Evolutionary conservation across 2,329 filamentous ascomycete genomes (phyloP).

Genomic region (Hymenoscyphus fraxineus): DNA sequence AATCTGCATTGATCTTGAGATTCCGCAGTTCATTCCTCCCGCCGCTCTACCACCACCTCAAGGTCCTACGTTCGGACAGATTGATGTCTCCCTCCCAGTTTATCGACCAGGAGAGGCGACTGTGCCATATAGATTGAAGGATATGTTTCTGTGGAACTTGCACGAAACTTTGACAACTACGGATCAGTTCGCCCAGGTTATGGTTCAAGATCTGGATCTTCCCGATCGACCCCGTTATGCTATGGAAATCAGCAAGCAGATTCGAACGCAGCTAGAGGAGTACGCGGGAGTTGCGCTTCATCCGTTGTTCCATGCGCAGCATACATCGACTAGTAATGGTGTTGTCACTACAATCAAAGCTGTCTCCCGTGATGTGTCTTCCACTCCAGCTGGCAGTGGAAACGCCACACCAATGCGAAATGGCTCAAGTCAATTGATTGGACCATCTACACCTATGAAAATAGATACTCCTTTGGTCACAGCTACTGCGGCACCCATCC

Average conservation of each 20-base stretch:
- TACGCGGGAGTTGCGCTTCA: slow-evolving; percentile 93
- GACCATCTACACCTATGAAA: slow-evolving; percentile 45
- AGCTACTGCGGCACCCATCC: slow-evolving; percentile 63
- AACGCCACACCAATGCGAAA: slow-evolving; percentile 56
- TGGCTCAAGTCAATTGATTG: slow-evolving; percentile 40
- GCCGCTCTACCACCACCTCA: slow-evolving; percentile 62
- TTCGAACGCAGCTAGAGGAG: slow-evolving; percentile 91
- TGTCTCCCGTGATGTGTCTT: slow-evolving; percentile 39
- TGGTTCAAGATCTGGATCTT: slow-evolving; percentile 91
- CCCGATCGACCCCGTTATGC: slow-evolving; percentile 69
- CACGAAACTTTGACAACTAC: slow-evolving; percentile 93
- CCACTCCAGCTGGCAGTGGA: slow-evolving; percentile 45
- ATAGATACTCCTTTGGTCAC: slow-evolving; percentile 52
- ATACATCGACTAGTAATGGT: slow-evolving; percentile 33
- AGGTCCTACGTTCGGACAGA: slow-evolving; percentile 51
- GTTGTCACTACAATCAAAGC: slow-evolving; percentile 34
- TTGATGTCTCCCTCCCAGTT: slow-evolving; percentile 70
- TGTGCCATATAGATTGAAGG: slow-evolving; percentile 82
- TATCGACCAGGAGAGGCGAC: slow-evolving; percentile 78
- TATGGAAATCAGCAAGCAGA: slow-evolving; percentile 84
- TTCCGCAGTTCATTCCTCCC: slow-evolving; percentile 70
- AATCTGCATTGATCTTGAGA: slow-evolving; percentile 92
- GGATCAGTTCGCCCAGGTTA: slow-evolving; percentile 86
- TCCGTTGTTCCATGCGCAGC: slow-evolving; percentile 73
- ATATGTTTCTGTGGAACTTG: slow-evolving; percentile 97